Conservation (phyloP, 495 filamentous ascomycete species). For the Tuber borchii region DNA sequence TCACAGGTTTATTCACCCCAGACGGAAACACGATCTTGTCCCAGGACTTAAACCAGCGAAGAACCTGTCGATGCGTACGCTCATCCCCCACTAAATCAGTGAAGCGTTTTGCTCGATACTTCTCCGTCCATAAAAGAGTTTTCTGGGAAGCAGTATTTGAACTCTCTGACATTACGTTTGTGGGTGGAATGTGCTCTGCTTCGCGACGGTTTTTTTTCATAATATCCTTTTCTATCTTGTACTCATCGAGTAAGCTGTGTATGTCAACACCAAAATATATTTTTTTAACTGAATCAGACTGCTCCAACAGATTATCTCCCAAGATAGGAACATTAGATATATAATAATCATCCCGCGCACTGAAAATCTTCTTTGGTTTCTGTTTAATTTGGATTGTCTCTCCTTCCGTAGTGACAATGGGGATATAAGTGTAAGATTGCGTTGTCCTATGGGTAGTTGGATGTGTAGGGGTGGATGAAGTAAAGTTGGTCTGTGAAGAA, state of each 20-base stretch:
- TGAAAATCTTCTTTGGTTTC: slow-evolving; percentile 50
- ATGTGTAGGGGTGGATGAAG: slow-evolving; percentile 17
- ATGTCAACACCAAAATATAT: slow-evolving; percentile 91
- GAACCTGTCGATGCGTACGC: slow-evolving; percentile 80
- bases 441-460: not conserved
- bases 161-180: slow-evolving; percentile 22
- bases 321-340: slow-evolving; percentile 63
- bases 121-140: slow-evolving; percentile 72
- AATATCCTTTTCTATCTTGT: slow-evolving; percentile 36
- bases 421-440: slow-evolving; percentile 34
- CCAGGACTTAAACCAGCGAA: slow-evolving; percentile 92
- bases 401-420: slow-evolving; percentile 54
- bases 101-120: slow-evolving; percentile 85
- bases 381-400: slow-evolving; percentile 24
- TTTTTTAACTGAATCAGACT: slow-evolving; percentile 63
- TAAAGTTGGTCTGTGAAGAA: not conserved
- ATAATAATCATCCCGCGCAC: slow-evolving; percentile 49
- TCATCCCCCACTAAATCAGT: slow-evolving; percentile 92
- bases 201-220: slow-evolving; percentile 14
- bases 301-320: slow-evolving; percentile 59
- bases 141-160: slow-evolving; percentile 48
- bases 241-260: slow-evolving; percentile 66
- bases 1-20: slow-evolving; percentile 44
- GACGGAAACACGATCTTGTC: slow-evolving; percentile 81
- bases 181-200: slow-evolving; percentile 13